Evolutionary conservation across 2,329 filamentous ascomycete species (phyloP), one percentile per base, ranked within the genome.

Genomic region (Aspergillus sp.): DNA sequence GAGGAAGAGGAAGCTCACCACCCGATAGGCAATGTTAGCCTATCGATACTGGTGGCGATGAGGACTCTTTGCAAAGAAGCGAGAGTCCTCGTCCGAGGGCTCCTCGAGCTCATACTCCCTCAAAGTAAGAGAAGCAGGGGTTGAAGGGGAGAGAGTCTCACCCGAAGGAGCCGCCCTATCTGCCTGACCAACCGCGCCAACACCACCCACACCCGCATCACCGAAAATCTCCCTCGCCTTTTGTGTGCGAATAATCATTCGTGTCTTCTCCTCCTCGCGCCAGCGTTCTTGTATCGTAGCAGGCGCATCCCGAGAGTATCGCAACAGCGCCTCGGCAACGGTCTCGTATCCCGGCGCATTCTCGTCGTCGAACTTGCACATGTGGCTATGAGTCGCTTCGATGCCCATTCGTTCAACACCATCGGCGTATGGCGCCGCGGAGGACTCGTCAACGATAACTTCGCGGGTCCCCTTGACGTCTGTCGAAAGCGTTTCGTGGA

Each of bases 351-450:
- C 91, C 0, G 90, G 88, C 0, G 90, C 84, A 63, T 81, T 85
- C 53, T 83, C 81, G 64, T 83, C 84, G 23, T 86, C 83, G 62
- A 91, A 92, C 70, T 91, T 91, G 80, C 88, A 90, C 87, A 92
- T 91, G 48, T 83, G 81, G 1, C 85, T 87, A 71, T 91, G 89
- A n/a, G 85, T 86, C 7, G 88, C 87, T 67, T 91, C 89, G 61
- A 92, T 90, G n/a, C 89, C 89, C 74, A 89, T 91, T 66, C 89
- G 89, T 47, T 85, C 87, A 0, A 91, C 89, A 34, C 89, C 89
- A 6, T 88, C 87, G 15, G 91, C 79, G 58, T 86, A 85, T 0
- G 90, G 91, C 19, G 87, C 85, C 1, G 91, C 91, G 1, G 89
- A 92, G 51, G 80, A 81, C 57, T 89, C 82, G 61, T 92, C 89